A percentile compares a stretch with the other conserved stretches of the same genome.
Conservation (phyloP, 176 grass and related monocot genomes). For the Avena eriantha region DNA sequence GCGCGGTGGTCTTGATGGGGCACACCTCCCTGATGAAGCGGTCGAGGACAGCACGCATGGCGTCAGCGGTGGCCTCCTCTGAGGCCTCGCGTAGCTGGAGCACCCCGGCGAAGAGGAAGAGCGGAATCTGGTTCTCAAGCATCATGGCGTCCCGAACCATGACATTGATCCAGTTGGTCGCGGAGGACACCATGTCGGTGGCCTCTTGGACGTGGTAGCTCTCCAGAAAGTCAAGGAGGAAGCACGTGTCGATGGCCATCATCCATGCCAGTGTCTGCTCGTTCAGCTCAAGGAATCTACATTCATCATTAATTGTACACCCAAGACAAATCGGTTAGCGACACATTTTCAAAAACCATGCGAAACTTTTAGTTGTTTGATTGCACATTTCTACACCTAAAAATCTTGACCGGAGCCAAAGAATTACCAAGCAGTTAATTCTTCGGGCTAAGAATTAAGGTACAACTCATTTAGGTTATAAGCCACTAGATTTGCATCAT, state of each 20-base stretch:
- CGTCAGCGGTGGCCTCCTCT: constrained; percentile 38
- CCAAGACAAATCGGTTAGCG: too few relatives aligned
- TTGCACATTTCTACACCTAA: neutral
- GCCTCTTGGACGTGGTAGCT: constrained; percentile 51
- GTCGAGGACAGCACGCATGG: neutral
- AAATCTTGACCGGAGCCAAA: too few relatives aligned
- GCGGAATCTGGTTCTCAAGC: constrained; percentile 83
- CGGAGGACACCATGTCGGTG: constrained; percentile 58
- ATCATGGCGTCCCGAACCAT: constrained; percentile 78
- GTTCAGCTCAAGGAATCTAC: constrained; percentile 66
- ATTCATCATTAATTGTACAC: neutral
- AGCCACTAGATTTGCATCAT: too few relatives aligned
- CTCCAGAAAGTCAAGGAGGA: constrained; percentile 80
- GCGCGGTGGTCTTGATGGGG: constrained; percentile 63
- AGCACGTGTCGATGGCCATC: constrained; percentile 77
- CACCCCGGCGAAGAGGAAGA: constrained; percentile 59
- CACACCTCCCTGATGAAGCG: constrained; percentile 60
- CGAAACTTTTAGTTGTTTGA: neutral
- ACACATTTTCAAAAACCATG: neutral
- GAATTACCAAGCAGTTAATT: neutral
- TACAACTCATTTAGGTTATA: too few relatives aligned
- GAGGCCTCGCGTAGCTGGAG: constrained; percentile 45
- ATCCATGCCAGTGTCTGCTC: constrained; percentile 78
- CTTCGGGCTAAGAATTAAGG: neutral
- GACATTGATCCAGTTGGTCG: constrained; percentile 63